These are phyloP conservation scores for Kazachstania kunashirensis DNA, from an alignment of 805 yeast genomes.

Conservation along the genomic window DNA sequence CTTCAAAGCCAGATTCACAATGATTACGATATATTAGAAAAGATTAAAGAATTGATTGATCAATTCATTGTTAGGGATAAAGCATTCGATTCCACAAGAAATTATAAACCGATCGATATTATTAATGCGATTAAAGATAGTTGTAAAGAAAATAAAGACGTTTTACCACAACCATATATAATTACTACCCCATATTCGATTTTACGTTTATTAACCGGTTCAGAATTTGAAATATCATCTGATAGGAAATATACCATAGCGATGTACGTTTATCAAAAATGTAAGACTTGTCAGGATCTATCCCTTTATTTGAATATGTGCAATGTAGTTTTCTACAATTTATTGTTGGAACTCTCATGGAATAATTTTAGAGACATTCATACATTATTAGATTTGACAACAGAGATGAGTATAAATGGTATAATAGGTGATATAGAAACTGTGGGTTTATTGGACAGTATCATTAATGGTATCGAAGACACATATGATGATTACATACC, in stretches of 20 bases:
- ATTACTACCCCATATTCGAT: conserved; percentile 22
- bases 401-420: conserved; percentile 28
- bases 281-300: conserved; percentile 20
- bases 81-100: conserved; percentile 5
- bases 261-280: conserved; percentile 21
- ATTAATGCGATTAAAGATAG: conserved; percentile 12
- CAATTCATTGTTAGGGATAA: conserved; percentile 11
- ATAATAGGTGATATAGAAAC: conserved; percentile 26
- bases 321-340: conserved; percentile 25
- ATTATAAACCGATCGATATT: conserved; percentile 7
- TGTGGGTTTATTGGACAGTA: conserved; percentile 16
- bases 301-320: conserved; percentile 25
- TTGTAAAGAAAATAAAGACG: conserved; percentile 4
- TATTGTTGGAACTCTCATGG: conserved; percentile 24
- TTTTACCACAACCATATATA: conserved; percentile 23
- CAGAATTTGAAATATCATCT: neutral
- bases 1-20: conserved; percentile 10
- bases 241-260: conserved; percentile 22
- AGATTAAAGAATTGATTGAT: conserved; percentile 9
- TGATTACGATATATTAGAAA: conserved; percentile 20
- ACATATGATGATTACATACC: conserved; percentile 19
- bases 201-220: conserved; percentile 11
- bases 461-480: conserved; percentile 13
- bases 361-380: conserved; percentile 19
- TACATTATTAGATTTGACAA: conserved; percentile 13